Evolutionary conservation across 768 basidiomycete species (phyloP), one percentile per base, ranked within the genome.

Genomic region (Lactarius evosmus): DNA sequence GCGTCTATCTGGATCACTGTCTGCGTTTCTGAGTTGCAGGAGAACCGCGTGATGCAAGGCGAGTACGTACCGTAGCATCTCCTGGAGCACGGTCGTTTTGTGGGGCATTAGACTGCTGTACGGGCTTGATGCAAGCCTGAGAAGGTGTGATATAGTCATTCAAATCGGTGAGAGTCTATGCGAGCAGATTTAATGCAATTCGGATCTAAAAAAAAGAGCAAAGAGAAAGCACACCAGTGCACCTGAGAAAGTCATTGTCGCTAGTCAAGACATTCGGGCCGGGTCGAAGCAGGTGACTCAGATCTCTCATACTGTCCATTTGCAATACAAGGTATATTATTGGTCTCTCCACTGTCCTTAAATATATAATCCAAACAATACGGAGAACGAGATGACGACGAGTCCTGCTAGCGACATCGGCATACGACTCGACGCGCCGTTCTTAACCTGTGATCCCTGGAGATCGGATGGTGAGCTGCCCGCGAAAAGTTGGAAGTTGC

Each of bases 81-180:
- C 79, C 80, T 0, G 75, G 71, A 29, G 77, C 78, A 49, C 74
- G 73, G 16, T 68, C 56, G 5, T 71, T 82, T 74, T 25, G 46
- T 49, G 71, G 71, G 41, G 66, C 59, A 50, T 82, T 81, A 9
- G 76, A 74, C 63, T 82, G 78, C 69, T 86, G 80, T 27, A 98
- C 93, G 0, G 97, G 96, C 72, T 98, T 97, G 76, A 98, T 98
- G 75, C 97, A 99, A 22, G 91, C 91, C 76, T 98, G 96, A 1
- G 94, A 90, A 1, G 97, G 97, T 0, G 93, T 90, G 49, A 99
- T 92, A 74, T 95, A 99, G 75, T 98, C 97, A 74, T 98, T 98
- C 56, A 98, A 82, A 75, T 96, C 95, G 22, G 93, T 93, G 53
- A 98, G 78, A 9, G 90, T 95, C 93, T 95, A 65, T 8, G 40